Conservation (phyloP, 2,329 filamentous ascomycete genomes). For the Aspergillus awamori region DNA sequence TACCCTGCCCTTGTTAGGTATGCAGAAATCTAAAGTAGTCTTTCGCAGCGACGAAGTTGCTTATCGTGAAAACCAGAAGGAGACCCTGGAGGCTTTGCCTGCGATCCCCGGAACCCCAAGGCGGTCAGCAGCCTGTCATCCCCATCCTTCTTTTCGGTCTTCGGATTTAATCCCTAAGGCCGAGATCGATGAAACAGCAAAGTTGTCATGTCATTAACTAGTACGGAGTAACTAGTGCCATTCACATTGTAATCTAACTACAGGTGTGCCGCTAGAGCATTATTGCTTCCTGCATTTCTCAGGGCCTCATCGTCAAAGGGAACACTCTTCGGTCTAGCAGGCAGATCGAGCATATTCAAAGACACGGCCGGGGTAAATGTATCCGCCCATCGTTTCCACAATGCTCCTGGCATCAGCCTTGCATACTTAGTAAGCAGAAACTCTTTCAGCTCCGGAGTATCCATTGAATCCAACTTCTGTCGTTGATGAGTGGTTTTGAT, state of each 20-base stretch:
- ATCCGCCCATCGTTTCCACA: neutral
- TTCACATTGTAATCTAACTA: neutral
- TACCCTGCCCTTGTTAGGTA: neutral
- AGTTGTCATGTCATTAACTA: neutral
- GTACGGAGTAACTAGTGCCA: neutral
- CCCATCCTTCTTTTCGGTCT: neutral
- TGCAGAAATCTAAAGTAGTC: neutral
- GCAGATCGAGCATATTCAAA: neutral
- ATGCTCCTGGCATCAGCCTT: conserved; percentile 17
- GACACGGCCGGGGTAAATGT: neutral
- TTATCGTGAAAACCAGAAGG: neutral
- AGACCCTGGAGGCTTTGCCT: neutral
- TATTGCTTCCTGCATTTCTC: neutral
- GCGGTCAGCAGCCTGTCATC: neutral
- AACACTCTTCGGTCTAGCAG: neutral
- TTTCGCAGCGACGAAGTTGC: neutral
- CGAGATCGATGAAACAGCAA: neutral
- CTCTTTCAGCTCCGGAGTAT: conserved; percentile 13
- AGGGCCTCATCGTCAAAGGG: neutral
- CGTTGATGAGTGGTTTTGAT: neutral
- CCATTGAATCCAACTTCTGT: conserved; percentile 15
- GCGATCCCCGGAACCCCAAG: neutral
- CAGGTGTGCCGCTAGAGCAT: neutral
- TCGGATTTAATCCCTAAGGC: neutral
- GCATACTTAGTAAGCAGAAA: conserved; percentile 22